phyloP scores from a whole-genome alignment of 2,329 filamentous ascomycete species.

The Trichoderma asperellum region DNA sequence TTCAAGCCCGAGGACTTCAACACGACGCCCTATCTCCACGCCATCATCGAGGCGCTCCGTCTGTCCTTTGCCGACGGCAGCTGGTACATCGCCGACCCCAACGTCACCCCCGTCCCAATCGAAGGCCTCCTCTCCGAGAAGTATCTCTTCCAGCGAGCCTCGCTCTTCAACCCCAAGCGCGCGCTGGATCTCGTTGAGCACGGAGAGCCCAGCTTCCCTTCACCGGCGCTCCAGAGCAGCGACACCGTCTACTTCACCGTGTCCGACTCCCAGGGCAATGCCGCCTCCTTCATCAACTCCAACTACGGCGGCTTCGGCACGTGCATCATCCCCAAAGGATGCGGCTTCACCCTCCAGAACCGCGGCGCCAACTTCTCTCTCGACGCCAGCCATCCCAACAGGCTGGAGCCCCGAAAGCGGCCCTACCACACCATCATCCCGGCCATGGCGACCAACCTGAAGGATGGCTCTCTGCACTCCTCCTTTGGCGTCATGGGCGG shows the following conservation, averaged over 20 bases:
- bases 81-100: slow-evolving; percentile 90
- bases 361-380: slow-evolving; percentile 87
- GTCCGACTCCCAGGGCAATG: slow-evolving; percentile 82
- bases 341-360: slow-evolving; percentile 94
- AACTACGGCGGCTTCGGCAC: slow-evolving; percentile 92
- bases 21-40: slow-evolving; percentile 78
- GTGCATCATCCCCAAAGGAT: slow-evolving; percentile 78
- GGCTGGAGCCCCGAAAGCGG: slow-evolving; percentile 77
- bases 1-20: slow-evolving; percentile 79
- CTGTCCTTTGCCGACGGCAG: slow-evolving; percentile 87
- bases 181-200: slow-evolving; percentile 65
- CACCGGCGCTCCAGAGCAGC: slow-evolving; percentile 77
- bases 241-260: slow-evolving; percentile 95
- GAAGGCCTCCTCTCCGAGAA: slow-evolving; percentile 68
- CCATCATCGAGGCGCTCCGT: slow-evolving; percentile 82
- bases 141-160: slow-evolving; percentile 74
- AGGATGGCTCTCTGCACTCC: slow-evolving; percentile 75
- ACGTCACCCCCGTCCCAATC: slow-evolving; percentile 69
- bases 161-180: slow-evolving; percentile 60
- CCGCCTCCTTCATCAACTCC: slow-evolving; percentile 94
- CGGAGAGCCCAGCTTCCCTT: slow-evolving; percentile 60
- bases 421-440: slow-evolving; percentile 99
- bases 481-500: slow-evolving; percentile 98
- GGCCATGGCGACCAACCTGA: slow-evolving; percentile 78
- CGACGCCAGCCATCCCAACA: slow-evolving; percentile 73